Evolutionary conservation across 2,329 filamentous ascomycete species (phyloP).

Genomic region (Colletotrichum sp.): DNA sequence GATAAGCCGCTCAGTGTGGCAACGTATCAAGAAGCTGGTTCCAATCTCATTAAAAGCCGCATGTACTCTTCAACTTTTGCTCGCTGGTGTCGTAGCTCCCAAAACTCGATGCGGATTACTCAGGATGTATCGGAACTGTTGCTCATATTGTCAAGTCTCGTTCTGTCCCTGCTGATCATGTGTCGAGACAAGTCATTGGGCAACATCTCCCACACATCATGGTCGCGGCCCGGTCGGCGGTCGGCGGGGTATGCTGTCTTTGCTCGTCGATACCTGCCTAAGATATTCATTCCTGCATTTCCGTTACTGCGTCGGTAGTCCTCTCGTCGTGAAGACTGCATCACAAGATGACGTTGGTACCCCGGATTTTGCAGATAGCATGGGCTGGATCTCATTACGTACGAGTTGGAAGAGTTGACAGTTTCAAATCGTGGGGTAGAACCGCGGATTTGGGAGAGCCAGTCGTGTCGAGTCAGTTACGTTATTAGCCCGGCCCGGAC

Average conservation of each 20-base stretch:
- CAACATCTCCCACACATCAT: not conserved
- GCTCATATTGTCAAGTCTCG: not conserved
- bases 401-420: not conserved
- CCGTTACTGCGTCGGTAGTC: not conserved
- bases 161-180: not conserved
- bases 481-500: not conserved
- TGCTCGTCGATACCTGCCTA: not conserved
- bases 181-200: not conserved
- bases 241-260: not conserved
- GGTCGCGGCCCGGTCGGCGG: not conserved
- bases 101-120: not conserved
- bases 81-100: not conserved
- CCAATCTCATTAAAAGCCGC: not conserved
- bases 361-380: not conserved
- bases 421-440: not conserved
- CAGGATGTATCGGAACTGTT: not conserved
- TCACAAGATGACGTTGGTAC: not conserved
- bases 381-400: not conserved
- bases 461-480: not conserved
- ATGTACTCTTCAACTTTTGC: not conserved
- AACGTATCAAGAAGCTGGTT: not conserved
- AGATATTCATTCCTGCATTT: not conserved
- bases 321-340: not conserved
- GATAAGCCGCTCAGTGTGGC: not conserved
- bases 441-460: not conserved